phyloP scores from a whole-genome alignment of 345 rosid species.

The Pugionium cornutum region DNA sequence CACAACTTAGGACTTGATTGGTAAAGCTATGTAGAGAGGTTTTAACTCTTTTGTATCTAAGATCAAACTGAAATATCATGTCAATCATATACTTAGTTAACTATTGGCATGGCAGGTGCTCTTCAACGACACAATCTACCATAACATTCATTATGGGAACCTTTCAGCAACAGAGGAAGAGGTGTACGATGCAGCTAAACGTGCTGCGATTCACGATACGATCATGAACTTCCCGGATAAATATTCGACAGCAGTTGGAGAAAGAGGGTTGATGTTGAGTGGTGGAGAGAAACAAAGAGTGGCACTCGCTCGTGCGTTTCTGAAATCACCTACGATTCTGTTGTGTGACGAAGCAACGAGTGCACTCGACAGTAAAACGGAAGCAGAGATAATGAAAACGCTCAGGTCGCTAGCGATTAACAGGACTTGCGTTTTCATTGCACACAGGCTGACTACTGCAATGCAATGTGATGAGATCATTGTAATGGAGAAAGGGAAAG shows the following conservation, averaged over 20 bases:
- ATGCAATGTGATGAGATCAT: constrained; percentile 99
- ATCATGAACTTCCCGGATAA: constrained; percentile 79
- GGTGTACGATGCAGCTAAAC: constrained; percentile 83
- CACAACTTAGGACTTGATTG: background rate
- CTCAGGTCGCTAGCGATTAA: constrained; percentile 72
- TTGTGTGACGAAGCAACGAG: constrained; percentile 98
- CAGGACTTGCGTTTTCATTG: constrained; percentile 84
- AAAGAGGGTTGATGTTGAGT: constrained; percentile 92
- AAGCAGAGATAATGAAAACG: constrained; percentile 84
- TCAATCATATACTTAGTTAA: background rate
- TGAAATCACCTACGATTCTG: constrained; percentile 76
- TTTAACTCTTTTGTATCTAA: background rate
- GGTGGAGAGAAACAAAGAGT: constrained; percentile 99
- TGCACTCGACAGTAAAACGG: constrained; percentile 91
- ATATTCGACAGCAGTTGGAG: constrained; percentile 86
- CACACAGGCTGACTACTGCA: constrained; percentile 96
- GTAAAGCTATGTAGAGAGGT: background rate
- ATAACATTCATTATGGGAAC: constrained; percentile 87
- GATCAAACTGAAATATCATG: background rate
- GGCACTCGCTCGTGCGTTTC: constrained; percentile 88
- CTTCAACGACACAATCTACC: constrained; percentile 87
- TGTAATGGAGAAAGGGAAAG: constrained; percentile 86
- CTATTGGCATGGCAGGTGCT: constrained; percentile 63
- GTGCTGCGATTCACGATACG: constrained; percentile 85
- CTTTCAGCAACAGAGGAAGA: constrained; percentile 88